A percentile compares a stretch with the other conserved stretches of the same genome.
Evolutionary conservation across 2,329 filamentous ascomycete genomes (phyloP).

Genomic region (Aphanoascus verrucosus): DNA sequence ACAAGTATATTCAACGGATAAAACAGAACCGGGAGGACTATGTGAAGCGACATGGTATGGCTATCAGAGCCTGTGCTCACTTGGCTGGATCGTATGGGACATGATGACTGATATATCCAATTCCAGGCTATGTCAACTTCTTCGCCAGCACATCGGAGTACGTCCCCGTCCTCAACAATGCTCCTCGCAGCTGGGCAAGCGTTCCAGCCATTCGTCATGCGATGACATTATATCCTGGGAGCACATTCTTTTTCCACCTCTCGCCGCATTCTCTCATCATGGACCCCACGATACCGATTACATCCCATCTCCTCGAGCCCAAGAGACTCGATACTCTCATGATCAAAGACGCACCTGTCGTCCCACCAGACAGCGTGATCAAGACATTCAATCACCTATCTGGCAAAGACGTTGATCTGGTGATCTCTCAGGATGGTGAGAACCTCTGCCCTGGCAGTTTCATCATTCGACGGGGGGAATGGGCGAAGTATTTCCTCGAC

Average conservation of each 20-base stretch:
- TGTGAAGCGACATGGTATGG: constrained; percentile 71
- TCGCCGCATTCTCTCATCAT: constrained; percentile 80
- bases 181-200: constrained; percentile 46
- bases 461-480: constrained; percentile 71
- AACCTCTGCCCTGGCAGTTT: constrained; percentile 70
- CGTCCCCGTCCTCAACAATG: constrained; percentile 31
- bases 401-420: constrained; percentile 64
- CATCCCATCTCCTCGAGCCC: constrained; percentile 58
- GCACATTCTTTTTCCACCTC: constrained; percentile 76
- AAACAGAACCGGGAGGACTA: constrained; percentile 76
- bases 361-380: constrained; percentile 93
- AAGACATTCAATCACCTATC: constrained; percentile 80
- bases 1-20: constrained; percentile 60
- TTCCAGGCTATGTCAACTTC: constrained; percentile 71
- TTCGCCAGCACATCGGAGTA: constrained; percentile 70
- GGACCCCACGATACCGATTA: constrained; percentile 61
- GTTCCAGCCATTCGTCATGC: constrained; percentile 84
- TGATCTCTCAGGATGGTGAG: constrained; percentile 73
- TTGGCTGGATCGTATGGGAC: constrained; percentile 7
- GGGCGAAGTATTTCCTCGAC: constrained; percentile 86
- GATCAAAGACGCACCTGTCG: constrained; percentile 74
- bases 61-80: background rate
- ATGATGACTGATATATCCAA: constrained; percentile 8
- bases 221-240: constrained; percentile 65
- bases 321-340: constrained; percentile 63